These are phyloP conservation scores for Raddia distichophylla DNA, from an alignment of 176 grass and related monocot genomes.

Conservation along the genomic window DNA sequence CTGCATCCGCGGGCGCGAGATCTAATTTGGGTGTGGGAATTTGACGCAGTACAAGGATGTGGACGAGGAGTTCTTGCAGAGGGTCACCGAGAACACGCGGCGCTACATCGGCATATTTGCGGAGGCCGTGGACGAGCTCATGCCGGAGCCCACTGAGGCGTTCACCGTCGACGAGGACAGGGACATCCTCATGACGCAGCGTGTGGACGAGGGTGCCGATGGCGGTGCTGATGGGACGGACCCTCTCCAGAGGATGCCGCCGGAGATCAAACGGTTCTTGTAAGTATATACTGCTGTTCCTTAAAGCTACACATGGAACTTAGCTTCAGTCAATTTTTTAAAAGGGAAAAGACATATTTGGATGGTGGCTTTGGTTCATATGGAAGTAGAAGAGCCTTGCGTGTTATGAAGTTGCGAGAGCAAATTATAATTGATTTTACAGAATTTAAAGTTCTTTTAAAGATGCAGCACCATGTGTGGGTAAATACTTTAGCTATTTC, in stretches of 20 bases:
- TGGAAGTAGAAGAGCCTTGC: background rate
- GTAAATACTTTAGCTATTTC: background rate
- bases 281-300: conserved; percentile 35
- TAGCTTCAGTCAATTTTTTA: background rate
- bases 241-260: conserved; percentile 85
- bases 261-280: conserved; percentile 98
- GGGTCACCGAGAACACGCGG: conserved; percentile 78
- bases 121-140: conserved; percentile 85
- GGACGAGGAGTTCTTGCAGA: conserved; percentile 86
- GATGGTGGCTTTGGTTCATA: background rate
- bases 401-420: background rate
- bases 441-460: background rate
- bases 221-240: conserved; percentile 49
- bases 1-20: background rate
- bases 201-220: conserved; percentile 78
- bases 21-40: conserved; percentile 21
- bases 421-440: background rate
- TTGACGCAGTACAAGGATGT: conserved; percentile 69
- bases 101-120: conserved; percentile 82
- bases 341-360: background rate
- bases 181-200: conserved; percentile 97
- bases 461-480: background rate
- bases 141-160: conserved; percentile 96
- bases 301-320: background rate
- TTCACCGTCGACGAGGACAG: conserved; percentile 77